Conservation (phyloP, 805 yeast species). For the Metschnikowia lunata region DNA sequence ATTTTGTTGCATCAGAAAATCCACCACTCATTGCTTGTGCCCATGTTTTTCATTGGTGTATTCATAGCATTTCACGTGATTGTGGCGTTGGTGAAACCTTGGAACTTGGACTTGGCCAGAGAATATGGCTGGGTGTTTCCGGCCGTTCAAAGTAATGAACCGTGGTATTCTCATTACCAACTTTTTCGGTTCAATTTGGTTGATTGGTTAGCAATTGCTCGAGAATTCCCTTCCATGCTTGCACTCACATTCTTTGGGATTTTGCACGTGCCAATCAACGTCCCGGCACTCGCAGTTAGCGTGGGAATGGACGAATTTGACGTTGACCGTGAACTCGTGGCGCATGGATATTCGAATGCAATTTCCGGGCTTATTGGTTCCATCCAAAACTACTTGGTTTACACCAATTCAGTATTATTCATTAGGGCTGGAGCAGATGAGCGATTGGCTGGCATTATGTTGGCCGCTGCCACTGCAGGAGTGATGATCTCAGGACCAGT, state of each 20-base stretch:
- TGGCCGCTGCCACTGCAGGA: conserved; percentile 74
- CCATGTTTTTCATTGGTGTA: conserved; percentile 70
- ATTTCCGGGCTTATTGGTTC: conserved; percentile 81
- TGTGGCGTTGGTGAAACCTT: conserved; percentile 59
- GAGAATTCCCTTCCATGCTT: conserved; percentile 85
- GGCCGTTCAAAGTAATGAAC: conserved; percentile 57
- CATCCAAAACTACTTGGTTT: conserved; percentile 91
- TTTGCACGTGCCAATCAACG: conserved; percentile 94
- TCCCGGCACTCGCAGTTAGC: conserved; percentile 93
- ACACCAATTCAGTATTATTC: conserved; percentile 87
- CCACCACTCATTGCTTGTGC: conserved; percentile 70
- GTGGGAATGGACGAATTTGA: conserved; percentile 81
- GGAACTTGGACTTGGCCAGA: conserved; percentile 60
- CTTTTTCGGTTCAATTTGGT: conserved; percentile 66
- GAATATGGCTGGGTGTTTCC: conserved; percentile 81
- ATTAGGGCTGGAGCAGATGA: conserved; percentile 94
- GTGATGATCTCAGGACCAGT: conserved; percentile 88
- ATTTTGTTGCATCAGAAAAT: conserved; percentile 52
- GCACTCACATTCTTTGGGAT: conserved; percentile 96
- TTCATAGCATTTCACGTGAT: conserved; percentile 66
- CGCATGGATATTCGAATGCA: conserved; percentile 90
- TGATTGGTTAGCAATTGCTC: conserved; percentile 66
- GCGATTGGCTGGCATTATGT: conserved; percentile 81
- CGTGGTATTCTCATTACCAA: conserved; percentile 88
- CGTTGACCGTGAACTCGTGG: conserved; percentile 88